These are phyloP conservation scores for Taphrina communis DNA, from an alignment of 1,139 yeast species.

Conservation along the genomic window DNA sequence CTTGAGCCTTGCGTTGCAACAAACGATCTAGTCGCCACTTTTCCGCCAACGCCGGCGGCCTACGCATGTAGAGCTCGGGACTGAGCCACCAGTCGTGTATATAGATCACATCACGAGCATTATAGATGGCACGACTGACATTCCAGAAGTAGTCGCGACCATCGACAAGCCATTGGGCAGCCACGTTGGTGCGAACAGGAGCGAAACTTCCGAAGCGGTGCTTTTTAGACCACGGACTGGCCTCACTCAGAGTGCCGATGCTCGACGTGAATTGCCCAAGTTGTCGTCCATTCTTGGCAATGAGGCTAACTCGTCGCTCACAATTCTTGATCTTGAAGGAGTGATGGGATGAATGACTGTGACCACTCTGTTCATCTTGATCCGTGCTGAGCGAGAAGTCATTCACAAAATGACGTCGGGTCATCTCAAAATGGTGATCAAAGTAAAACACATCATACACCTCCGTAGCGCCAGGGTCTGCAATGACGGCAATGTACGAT, in stretches of 20 bases:
- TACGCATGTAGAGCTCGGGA: constrained; percentile 87
- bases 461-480: constrained; percentile 82
- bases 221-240: constrained; percentile 71
- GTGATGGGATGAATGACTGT: constrained; percentile 36
- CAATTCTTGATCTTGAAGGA: constrained; percentile 64
- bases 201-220: constrained; percentile 91
- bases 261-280: constrained; percentile 79
- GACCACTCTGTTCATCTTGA: constrained; percentile 36
- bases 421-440: constrained; percentile 69
- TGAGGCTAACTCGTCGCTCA: constrained; percentile 76
- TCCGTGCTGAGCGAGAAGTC: constrained; percentile 38
- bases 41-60: constrained; percentile 96
- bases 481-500: constrained; percentile 82
- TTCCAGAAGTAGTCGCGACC: constrained; percentile 98
- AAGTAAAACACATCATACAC: constrained; percentile 86
- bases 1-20: constrained; percentile 85
- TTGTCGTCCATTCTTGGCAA: constrained; percentile 74
- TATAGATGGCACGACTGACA: constrained; percentile 83
- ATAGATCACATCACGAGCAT: constrained; percentile 92
- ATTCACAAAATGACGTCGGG: constrained; percentile 46
- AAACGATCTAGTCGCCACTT: constrained; percentile 91
- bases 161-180: constrained; percentile 97
- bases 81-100: constrained; percentile 99
- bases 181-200: constrained; percentile 81
- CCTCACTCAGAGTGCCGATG: constrained; percentile 69